Evolutionary conservation across 1,284 basidiomycete genomes (phyloP).

Genomic region (Anthracocystis panici-leucophaei): DNA sequence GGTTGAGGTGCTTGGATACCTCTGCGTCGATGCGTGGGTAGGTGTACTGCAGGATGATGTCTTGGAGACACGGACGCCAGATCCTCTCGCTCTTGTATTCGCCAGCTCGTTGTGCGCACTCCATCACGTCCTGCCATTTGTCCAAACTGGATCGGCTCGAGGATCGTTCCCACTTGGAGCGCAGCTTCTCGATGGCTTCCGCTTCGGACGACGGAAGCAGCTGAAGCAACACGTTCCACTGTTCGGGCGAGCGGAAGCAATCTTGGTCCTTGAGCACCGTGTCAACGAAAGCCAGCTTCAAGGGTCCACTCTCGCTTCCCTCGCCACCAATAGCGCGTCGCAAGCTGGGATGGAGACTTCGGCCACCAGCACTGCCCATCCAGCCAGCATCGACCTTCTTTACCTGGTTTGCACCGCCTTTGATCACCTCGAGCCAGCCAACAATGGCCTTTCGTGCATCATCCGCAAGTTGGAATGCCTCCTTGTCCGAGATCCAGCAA

Average conservation of each 20-base stretch:
- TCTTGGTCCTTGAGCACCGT: conserved; percentile 88
- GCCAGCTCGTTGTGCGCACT: conserved; percentile 62
- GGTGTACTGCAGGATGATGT: conserved; percentile 91
- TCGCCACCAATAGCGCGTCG: conserved; percentile 63
- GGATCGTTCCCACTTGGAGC: conserved; percentile 76
- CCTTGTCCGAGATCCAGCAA: conserved; percentile 92
- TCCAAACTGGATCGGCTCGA: conserved; percentile 74
- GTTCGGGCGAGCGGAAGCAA: conserved; percentile 79
- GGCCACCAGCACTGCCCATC: conserved; percentile 76
- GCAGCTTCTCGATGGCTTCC: conserved; percentile 70
- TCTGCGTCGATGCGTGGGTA: conserved; percentile 97
- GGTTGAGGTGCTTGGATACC: conserved; percentile 96
- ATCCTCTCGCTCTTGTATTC: conserved; percentile 57
- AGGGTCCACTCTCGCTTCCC: conserved; percentile 72
- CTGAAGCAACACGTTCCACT: conserved; percentile 81
- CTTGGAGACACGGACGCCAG: conserved; percentile 74
- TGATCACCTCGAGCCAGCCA: conserved; percentile 86
- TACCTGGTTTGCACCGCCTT: conserved; percentile 79
- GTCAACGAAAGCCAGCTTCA: conserved; percentile 75
- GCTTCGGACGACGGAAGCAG: conserved; percentile 75
- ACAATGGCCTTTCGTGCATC: conserved; percentile 89
- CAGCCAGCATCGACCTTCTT: conserved; percentile 81
- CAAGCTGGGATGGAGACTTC: conserved; percentile 63
- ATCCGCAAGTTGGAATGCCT: conserved; percentile 89
- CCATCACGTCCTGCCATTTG: conserved; percentile 80